Evolutionary conservation across 305 asterid species (phyloP).

Genomic region (Andrographis paniculata): DNA sequence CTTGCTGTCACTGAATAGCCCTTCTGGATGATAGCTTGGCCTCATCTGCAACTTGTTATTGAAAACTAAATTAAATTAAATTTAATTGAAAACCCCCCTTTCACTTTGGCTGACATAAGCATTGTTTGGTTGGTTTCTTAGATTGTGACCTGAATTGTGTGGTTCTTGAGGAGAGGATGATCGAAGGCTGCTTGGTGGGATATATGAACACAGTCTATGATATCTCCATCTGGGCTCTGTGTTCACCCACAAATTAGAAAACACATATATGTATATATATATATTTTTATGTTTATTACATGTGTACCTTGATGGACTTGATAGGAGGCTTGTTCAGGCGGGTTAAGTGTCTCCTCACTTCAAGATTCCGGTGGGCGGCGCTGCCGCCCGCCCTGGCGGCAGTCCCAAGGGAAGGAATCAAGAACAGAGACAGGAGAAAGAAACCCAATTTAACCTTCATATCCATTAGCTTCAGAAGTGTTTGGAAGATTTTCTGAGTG

Average conservation of each 20-base stretch:
- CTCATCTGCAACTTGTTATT: constrained; percentile 45
- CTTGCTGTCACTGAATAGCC: constrained; percentile 31
- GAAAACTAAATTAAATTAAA: too few species aligned
- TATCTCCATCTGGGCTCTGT: constrained; percentile 75
- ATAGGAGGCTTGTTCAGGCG: constrained; percentile 41
- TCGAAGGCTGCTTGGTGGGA: constrained; percentile 62
- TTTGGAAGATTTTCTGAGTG: too few species aligned
- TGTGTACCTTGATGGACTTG: constrained; percentile 54
- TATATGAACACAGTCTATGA: constrained; percentile 54
- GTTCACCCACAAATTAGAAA: constrained; percentile 7
- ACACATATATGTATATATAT: neutral
- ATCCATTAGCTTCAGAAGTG: constrained; percentile 16
- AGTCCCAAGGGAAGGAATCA: constrained; percentile 21
- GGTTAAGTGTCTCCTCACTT: constrained; percentile 33
- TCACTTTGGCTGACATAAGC: too few species aligned
- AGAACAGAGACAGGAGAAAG: constrained; percentile 22
- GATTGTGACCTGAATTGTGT: constrained; percentile 42
- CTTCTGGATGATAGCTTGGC: constrained; percentile 63
- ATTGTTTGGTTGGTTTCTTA: too few species aligned
- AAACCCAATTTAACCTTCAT: constrained; percentile 24
- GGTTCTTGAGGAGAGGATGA: constrained; percentile 51
- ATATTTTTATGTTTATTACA: neutral
- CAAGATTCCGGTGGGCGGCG: constrained; percentile 31
- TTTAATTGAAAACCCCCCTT: too few species aligned
- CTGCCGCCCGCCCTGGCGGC: constrained; percentile 24